Conservation (phyloP, 2,329 filamentous ascomycete genomes). For the Cytospora piceicola region DNA sequence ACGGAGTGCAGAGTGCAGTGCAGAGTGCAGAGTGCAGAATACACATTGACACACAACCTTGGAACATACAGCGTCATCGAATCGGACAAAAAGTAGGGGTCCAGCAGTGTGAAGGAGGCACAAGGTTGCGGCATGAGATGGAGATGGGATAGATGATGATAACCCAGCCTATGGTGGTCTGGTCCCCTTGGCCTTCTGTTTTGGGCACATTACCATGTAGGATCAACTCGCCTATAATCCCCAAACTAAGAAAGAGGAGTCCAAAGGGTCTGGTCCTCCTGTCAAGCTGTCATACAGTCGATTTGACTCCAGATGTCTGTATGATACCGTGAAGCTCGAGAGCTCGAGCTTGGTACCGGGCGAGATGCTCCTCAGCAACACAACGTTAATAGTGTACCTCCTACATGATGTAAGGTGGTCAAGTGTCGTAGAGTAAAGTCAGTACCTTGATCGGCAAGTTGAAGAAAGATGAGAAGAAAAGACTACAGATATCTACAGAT, state of each 20-base stretch:
- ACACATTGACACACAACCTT: background rate
- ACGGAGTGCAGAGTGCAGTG: no score
- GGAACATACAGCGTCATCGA: background rate
- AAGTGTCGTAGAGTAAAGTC: no score
- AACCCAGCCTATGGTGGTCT: slow-evolving; percentile 5
- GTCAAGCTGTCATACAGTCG: background rate
- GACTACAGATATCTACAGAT: no score
- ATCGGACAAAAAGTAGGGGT: slow-evolving; percentile 18
- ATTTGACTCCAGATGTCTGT: background rate
- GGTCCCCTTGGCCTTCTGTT: slow-evolving; percentile 9
- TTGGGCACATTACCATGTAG: slow-evolving; percentile 14
- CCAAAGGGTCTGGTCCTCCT: background rate
- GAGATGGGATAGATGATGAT: background rate
- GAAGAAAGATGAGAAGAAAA: no score
- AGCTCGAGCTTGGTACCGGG: no score
- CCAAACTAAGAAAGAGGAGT: background rate
- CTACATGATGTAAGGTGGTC: no score
- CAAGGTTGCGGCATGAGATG: background rate
- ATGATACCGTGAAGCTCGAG: background rate
- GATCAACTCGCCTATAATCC: background rate
- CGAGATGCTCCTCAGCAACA: no score
- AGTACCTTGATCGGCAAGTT: no score
- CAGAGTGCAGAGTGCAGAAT: no score
- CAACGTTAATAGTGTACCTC: no score
- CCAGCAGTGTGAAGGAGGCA: slow-evolving; percentile 14